Base-by-base conservation (phyloP, 2,329 filamentous ascomycete genomes). In the Fusarium domesticum region DNA sequence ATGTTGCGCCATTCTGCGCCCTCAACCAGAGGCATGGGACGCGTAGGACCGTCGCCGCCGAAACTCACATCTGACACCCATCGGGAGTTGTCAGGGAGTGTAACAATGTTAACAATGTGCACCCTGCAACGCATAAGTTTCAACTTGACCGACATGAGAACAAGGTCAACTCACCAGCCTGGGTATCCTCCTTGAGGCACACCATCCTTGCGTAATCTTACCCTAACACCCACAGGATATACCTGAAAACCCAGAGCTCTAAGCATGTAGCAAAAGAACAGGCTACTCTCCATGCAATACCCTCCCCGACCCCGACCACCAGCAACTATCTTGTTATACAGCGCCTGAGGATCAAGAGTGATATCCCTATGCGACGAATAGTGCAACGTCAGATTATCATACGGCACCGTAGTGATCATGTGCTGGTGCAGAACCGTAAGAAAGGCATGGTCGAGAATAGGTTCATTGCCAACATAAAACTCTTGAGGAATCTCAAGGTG, bases 61-160 rank as follows among this genome's bases (percentile, higher is more conserved):
- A 87, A 87, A 5, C 75, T 80, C 10, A 83, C 78, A 59, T 87
- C 84, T 8, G 80, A 62, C 57, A 76, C 65, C 63, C 75, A 83
- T 44, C 70, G 67, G 19, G 71, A 70, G 31, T 68, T 68, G 6
- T 70, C 65, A 2, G 70, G 59, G 25, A 87, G 67, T 2, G 72
- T 76, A 33, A 84, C 73, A 40, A 85, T 78, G 53, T 81, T 77
- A 35, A 84, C 70, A 58, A 85, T 77, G 61, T 86, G 82, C 12
- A 73, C 69, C 59, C 64, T 61, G 8, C n/a, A n/a, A 12, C 1
- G 10, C 1, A 32, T 32, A 20, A 5, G 52, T 30, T 31, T 14
- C n/a, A 45, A 2, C 2, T 20, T 32, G 18, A 19, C 6, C 17
- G 61, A 49, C 50, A 58, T 3, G 55, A 40, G 60, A 39, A 18